These are phyloP conservation scores for Thamnidium elegans DNA, from an alignment of 192 early-diverging fungal genomes.

Conservation along the genomic window DNA sequence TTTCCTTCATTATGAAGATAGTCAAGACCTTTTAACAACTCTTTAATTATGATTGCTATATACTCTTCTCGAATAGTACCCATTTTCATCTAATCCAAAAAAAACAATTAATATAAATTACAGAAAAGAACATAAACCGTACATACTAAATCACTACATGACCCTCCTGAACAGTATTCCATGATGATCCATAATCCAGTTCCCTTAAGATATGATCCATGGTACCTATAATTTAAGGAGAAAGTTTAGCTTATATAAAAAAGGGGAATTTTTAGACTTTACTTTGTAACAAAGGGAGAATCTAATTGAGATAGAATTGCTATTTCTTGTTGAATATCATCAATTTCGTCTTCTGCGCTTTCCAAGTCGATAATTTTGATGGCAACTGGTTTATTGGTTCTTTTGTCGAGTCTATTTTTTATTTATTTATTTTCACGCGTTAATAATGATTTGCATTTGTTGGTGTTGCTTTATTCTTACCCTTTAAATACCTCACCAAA, in stretches of 20 bases:
- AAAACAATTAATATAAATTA: background rate
- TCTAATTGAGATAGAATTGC: constrained; percentile 91
- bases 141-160: constrained; percentile 85
- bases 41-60: constrained; percentile 89
- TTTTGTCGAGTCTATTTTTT: constrained; percentile 58
- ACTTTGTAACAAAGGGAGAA: constrained; percentile 80
- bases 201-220: constrained; percentile 86
- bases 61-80: constrained; percentile 81
- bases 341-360: constrained; percentile 95
- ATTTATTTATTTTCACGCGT: background rate
- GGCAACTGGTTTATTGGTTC: constrained; percentile 74
- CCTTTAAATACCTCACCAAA: constrained; percentile 86
- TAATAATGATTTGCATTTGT: background rate
- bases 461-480: constrained; percentile 40
- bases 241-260: constrained; percentile 2
- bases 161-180: constrained; percentile 96
- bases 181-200: constrained; percentile 97
- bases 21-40: constrained; percentile 85
- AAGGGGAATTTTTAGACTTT: constrained; percentile 19
- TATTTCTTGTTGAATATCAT: constrained; percentile 98
- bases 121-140: background rate
- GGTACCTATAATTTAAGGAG: constrained; percentile 58
- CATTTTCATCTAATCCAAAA: constrained; percentile 87
- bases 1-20: constrained; percentile 91
- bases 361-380: constrained; percentile 98